A percentile compares a stretch with the other conserved stretches of the same genome.
phyloP scores from a whole-genome alignment of 768 basidiomycete species.

The Hericium coralloides region DNA sequence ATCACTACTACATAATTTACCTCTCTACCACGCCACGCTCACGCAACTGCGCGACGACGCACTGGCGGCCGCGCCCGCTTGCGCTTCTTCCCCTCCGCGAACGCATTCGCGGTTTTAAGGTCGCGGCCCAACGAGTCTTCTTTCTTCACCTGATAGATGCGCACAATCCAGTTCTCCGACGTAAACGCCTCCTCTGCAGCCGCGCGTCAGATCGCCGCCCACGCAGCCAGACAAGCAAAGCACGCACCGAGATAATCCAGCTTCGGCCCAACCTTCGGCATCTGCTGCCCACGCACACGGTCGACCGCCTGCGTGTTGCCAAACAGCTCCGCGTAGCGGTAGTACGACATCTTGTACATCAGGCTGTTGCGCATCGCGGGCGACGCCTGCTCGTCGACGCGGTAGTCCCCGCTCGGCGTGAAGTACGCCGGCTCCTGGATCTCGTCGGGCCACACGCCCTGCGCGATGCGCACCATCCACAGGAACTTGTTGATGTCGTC shows the following conservation, averaged over 20 bases:
- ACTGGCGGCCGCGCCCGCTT: slow-evolving; percentile 67
- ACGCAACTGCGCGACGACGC: slow-evolving; percentile 30
- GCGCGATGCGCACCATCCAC: slow-evolving; percentile 95
- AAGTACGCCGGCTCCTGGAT: slow-evolving; percentile 95
- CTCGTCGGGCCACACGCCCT: slow-evolving; percentile 97
- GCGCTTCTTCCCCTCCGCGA: slow-evolving; percentile 80
- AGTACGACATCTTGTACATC: slow-evolving; percentile 99
- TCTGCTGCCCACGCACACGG: slow-evolving; percentile 79
- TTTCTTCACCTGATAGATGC: slow-evolving; percentile 93
- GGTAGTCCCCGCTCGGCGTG: slow-evolving; percentile 87
- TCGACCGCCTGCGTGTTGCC: slow-evolving; percentile 69
- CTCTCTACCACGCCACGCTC: not conserved
- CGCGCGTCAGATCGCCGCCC: not conserved
- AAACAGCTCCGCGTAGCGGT: slow-evolving; percentile 85
- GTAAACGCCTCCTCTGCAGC: slow-evolving; percentile 93
- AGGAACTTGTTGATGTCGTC: slow-evolving; percentile 99
- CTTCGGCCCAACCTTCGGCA: slow-evolving; percentile 71
- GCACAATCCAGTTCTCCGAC: slow-evolving; percentile 98
- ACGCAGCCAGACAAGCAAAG: not conserved
- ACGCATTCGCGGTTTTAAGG: slow-evolving; percentile 79
- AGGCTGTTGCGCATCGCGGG: slow-evolving; percentile 88
- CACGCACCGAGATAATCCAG: slow-evolving; percentile 79
- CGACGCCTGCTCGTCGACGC: slow-evolving; percentile 79
- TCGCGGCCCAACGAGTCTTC: slow-evolving; percentile 89
- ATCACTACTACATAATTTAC: no score